Base-by-base conservation (phyloP, 345 rosid species). In the Boechera stricta region DNA sequence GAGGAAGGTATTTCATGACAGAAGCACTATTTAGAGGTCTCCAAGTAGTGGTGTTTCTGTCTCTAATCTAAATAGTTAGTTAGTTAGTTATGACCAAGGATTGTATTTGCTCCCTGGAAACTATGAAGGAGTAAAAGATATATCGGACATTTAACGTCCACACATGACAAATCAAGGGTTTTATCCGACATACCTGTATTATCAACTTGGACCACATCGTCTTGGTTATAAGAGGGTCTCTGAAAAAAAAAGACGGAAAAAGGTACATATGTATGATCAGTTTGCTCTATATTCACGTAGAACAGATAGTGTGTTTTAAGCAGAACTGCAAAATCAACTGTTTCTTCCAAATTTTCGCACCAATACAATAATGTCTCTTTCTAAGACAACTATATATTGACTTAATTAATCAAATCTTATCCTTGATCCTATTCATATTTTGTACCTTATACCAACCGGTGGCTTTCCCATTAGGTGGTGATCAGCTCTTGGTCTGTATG, bases 361-460 rank as follows among this genome's bases (percentile, higher is more conserved):
- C 16, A 0, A 21, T 60, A 15, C 33, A 21, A 24, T 39, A 39
- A 36, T 13, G 51, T 63, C 48, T 61, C 48, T 21, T 24, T n/a
- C n/a, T n/a, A n/a, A n/a, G n/a, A n/a, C n/a, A n/a, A n/a, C n/a
- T n/a, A n/a, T n/a, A n/a, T n/a, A n/a, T 56, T 32, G 44, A 48
- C 57, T 47, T 33, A n/a, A 49, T 18, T 16, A 18, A 45, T 33
- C 44, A 60, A 36, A 7, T 32, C 4, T 11, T 13, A 7, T 10
- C 63, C 5, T 21, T 58, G 5, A 28, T 26, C 71, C 44, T 28
- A 32, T 35, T 36, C 5, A 67, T 13, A 15, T n/a, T 29, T 18
- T 16, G 28, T 47, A 93, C 98, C 94, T 91, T 82, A 87, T 84
- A 75, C 97, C 96, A 65, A 91, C 97, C 5, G 98, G 97, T 45